These are phyloP conservation scores for Wickerhamiella sorbophila DNA, from an alignment of 805 yeast species.

Conservation along the genomic window DNA sequence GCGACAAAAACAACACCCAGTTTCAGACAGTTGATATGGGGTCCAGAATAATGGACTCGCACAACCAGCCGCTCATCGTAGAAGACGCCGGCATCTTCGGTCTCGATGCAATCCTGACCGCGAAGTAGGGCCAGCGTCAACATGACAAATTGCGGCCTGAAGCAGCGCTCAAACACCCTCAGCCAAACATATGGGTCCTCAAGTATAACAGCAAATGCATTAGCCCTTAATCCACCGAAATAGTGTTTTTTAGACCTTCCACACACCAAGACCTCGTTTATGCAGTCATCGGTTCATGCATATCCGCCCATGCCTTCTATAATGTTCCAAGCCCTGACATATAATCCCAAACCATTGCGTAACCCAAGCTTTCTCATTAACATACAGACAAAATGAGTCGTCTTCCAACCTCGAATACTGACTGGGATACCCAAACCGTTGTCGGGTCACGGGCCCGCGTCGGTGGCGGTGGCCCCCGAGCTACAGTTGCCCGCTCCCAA, in stretches of 20 bases:
- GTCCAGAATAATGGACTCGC: neutral
- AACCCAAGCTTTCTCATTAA: neutral
- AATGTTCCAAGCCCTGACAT: no score
- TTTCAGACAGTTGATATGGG: neutral
- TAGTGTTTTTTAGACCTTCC: no score
- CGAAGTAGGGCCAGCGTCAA: slow-evolving; percentile 1
- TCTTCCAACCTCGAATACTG: slow-evolving; percentile 26
- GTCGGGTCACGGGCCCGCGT: slow-evolving; percentile 82
- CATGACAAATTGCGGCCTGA: slow-evolving; percentile 1
- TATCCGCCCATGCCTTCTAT: no score
- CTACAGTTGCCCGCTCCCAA: slow-evolving; percentile 63
- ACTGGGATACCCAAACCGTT: slow-evolving; percentile 85
- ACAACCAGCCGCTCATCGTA: neutral
- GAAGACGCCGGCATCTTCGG: neutral
- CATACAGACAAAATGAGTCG: slow-evolving; percentile 14
- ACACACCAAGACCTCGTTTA: no score
- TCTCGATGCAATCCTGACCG: neutral
- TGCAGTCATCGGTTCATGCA: no score
- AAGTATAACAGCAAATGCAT: no score
- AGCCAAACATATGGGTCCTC: no score
- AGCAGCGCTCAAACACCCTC: no score
- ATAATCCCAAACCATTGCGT: no score
- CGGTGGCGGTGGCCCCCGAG: slow-evolving; percentile 74
- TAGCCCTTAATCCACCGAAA: no score
- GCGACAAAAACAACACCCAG: neutral